Evolutionary conservation across 106 monocot species (phyloP), one percentile per base, ranked within the genome.

Genomic region (Cymbidium sinense): DNA sequence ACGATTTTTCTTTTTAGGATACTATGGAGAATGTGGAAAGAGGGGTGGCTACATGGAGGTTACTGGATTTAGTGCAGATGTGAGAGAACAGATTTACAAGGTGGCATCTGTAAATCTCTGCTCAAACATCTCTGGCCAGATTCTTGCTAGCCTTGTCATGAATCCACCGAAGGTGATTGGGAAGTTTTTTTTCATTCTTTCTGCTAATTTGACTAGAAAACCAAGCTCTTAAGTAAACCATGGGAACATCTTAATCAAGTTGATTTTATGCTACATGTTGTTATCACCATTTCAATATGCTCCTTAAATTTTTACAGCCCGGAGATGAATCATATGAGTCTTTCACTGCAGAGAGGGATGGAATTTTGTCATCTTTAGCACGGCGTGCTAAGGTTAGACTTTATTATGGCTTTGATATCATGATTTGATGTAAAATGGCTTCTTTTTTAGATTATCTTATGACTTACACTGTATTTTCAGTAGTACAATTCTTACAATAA

Each of bases 41-140:
- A 88, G 96, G 78, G 96, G 96, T 47, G 96, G 96, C 43, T 96
- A 96, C 82, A 94, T 96, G 93, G 96, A 96, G 87, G 76, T 94
- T 17, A 96, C 94, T 34, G 96, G 94, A 31, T 96, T 96, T 73
- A 84, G 73, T 72, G 36, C 87, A 28, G 89, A 86, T 67, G 94
- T 96, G 25, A 86, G 91, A 81, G 96, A 96, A 39, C 96, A 96
- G 72, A 92, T 96, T 77, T 96, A 96, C 85, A 96, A 96, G 82
- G 65, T 96, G 31, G 96, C 96, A 50, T 96, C 96, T 70, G 96
- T 96, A 34, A 96, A 96, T 82, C 89, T 96, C 64, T 96, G 96
- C 47, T 96, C 96, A 6, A 96, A 96, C 77, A 90, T 94, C 21
- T 86, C 94, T 82, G 96, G 96, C 34, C 96, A 96, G 74, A 90